Conservation (phyloP, 345 rosid genomes). For the Noccaea bulbosa region DNA sequence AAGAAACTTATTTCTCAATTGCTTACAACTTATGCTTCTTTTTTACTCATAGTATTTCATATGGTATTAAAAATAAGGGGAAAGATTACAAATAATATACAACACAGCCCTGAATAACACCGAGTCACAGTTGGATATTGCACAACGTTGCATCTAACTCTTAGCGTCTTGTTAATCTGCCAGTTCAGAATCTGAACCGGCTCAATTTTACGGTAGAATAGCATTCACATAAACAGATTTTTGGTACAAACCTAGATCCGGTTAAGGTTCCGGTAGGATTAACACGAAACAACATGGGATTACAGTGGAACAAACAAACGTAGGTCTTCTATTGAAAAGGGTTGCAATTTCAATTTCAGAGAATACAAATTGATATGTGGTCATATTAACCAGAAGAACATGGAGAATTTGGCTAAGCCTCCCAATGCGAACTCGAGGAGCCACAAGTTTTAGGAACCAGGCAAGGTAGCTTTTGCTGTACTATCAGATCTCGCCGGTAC, state of each 20-base stretch:
- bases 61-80: neutral
- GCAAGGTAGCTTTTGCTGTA: conserved; percentile 21
- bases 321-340: conserved; percentile 19
- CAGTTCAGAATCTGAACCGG: neutral
- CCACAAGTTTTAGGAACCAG: conserved; percentile 6
- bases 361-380: conserved; percentile 20
- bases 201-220: neutral
- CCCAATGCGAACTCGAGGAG: conserved; percentile 8
- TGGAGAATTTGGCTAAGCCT: conserved; percentile 8
- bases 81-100: neutral
- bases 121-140: no score
- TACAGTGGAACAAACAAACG: conserved; percentile 24
- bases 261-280: conserved; percentile 8
- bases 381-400: conserved; percentile 11
- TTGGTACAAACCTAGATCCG: conserved; percentile 1
- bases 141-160: no score
- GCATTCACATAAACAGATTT: neutral
- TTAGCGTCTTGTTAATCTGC: neutral
- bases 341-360: conserved; percentile 8
- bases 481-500: conserved; percentile 78
- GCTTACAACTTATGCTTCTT: conserved; percentile 24
- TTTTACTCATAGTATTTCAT: conserved; percentile 9
- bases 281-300: neutral
- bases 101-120: no score
- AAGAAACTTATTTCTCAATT: conserved; percentile 12